These are phyloP conservation scores for Fomitiporia mediterranea DNA, from an alignment of 1,284 basidiomycete genomes.

Conservation along the genomic window DNA sequence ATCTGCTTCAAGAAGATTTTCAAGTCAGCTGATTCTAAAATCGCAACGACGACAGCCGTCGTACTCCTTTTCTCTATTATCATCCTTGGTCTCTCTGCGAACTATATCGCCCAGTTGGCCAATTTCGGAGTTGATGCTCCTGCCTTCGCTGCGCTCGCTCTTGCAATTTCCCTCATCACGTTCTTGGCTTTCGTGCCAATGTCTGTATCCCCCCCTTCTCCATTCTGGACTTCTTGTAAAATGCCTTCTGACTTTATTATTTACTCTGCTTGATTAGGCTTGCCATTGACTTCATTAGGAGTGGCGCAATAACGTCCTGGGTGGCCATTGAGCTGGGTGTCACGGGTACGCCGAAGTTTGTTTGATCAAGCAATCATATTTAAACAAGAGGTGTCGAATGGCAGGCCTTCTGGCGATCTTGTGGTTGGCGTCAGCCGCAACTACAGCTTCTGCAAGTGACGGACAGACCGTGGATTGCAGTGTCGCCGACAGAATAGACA, in stretches of 20 bases:
- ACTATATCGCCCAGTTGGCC: constrained; percentile 8
- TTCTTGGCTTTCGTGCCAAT: constrained; percentile 15
- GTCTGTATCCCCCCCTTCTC: constrained; percentile 11
- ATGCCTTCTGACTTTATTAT: not conserved
- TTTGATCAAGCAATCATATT: not conserved
- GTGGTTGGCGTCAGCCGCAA: constrained; percentile 48
- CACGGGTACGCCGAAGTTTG: constrained; percentile 35
- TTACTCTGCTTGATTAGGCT: constrained; percentile 28
- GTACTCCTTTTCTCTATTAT: constrained; percentile 21
- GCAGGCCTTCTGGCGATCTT: constrained; percentile 51
- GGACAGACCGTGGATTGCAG: constrained; percentile 24
- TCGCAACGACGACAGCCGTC: not conserved
- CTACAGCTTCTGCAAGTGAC: constrained; percentile 28
- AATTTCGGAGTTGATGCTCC: constrained; percentile 1
- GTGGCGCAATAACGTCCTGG: constrained; percentile 41
- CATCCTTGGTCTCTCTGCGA: constrained; percentile 16
- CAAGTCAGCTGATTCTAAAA: too few relatives aligned
- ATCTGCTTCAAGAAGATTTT: too few relatives aligned
- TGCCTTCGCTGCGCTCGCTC: constrained; percentile 7
- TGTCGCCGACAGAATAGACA: constrained; percentile 24
- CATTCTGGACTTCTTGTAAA: not conserved
- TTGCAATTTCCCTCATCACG: constrained; percentile 20
- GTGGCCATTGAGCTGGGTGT: constrained; percentile 40
- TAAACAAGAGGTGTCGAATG: too few relatives aligned
- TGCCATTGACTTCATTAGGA: constrained; percentile 37